phyloP scores from a whole-genome alignment of 768 basidiomycete genomes.

The Mycena latifolia region DNA sequence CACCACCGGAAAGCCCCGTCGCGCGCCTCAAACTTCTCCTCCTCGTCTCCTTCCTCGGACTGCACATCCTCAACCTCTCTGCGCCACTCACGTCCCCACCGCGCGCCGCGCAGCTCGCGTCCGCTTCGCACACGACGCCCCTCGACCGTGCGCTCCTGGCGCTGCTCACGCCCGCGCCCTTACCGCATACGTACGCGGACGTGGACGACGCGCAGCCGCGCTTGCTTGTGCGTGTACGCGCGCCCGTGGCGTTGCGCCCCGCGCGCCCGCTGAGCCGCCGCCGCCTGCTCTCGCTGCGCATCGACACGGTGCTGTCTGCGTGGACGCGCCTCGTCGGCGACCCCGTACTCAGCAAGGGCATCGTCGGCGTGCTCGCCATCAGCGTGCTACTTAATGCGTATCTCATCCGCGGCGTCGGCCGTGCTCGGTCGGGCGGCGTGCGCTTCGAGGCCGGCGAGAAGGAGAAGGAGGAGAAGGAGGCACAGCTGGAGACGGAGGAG shows the following conservation, averaged over 20 bases:
- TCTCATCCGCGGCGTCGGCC: constrained; percentile 86
- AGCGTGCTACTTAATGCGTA: constrained; percentile 94
- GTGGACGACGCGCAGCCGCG: constrained; percentile 28
- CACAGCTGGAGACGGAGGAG: constrained; percentile 20
- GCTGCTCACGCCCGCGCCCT: constrained; percentile 3
- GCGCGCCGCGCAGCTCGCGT: constrained; percentile 9
- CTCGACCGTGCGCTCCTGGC: constrained; percentile 24
- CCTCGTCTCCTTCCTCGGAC: constrained; percentile 89
- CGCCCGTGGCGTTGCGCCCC: constrained; percentile 27
- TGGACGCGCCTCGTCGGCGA: constrained; percentile 96
- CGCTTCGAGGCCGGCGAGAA: constrained; percentile 37
- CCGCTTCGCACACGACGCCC: constrained; percentile 20
- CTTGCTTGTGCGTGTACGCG: constrained; percentile 42
- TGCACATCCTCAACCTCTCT: constrained; percentile 94
- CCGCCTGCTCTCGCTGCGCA: constrained; percentile 1
- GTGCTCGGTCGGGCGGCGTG: constrained; percentile 38
- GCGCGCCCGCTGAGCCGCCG: background rate
- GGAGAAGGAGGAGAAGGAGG: constrained; percentile 1
- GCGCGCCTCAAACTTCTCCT: constrained; percentile 90
- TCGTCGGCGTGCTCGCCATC: constrained; percentile 87
- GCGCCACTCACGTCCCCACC: constrained; percentile 83
- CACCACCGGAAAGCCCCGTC: constrained; percentile 78
- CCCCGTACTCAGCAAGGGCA: constrained; percentile 95
- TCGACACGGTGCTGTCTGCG: constrained; percentile 36
- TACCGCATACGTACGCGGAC: too few species aligned